Evolutionary conservation across 257 asterid species (phyloP).

Genomic region (Ocimum tenuiflorum): DNA sequence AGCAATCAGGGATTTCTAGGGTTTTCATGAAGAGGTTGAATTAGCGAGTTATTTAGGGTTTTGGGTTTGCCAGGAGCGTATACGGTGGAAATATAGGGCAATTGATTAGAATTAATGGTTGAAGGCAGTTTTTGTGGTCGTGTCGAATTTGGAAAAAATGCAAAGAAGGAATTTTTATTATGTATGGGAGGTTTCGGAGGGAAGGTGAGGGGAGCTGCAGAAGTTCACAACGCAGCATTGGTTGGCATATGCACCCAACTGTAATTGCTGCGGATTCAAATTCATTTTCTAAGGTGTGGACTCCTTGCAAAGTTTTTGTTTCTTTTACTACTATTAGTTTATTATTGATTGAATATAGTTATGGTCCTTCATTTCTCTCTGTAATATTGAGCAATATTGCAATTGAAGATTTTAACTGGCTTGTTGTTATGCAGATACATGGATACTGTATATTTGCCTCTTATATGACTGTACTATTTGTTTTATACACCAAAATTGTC

Average conservation of each 20-base stretch:
- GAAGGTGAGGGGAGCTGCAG: conserved; percentile 33
- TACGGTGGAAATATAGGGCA: conserved; percentile 7
- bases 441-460: not conserved
- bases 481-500: not conserved
- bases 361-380: no score
- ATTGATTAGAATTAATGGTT: conserved; percentile 26
- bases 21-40: conserved; percentile 4
- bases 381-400: no score
- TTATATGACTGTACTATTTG: no score
- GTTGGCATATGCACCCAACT: conserved; percentile 45
- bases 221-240: conserved; percentile 20
- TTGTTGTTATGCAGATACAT: not conserved
- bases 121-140: conserved; percentile 20
- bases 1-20: conserved; percentile 16
- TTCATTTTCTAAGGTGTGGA: conserved; percentile 22
- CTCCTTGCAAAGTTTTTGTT: not conserved
- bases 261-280: conserved; percentile 25
- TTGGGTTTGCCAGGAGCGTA: conserved; percentile 6
- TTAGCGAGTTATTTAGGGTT: conserved; percentile 11
- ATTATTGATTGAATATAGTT: no score
- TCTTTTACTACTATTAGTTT: no score
- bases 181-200: conserved; percentile 49
- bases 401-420: not conserved
- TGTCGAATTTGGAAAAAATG: conserved; percentile 32
- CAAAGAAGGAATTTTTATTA: conserved; percentile 32